Base-by-base conservation (phyloP, 2,329 filamentous ascomycete species). In the Mycogone perniciosa region DNA sequence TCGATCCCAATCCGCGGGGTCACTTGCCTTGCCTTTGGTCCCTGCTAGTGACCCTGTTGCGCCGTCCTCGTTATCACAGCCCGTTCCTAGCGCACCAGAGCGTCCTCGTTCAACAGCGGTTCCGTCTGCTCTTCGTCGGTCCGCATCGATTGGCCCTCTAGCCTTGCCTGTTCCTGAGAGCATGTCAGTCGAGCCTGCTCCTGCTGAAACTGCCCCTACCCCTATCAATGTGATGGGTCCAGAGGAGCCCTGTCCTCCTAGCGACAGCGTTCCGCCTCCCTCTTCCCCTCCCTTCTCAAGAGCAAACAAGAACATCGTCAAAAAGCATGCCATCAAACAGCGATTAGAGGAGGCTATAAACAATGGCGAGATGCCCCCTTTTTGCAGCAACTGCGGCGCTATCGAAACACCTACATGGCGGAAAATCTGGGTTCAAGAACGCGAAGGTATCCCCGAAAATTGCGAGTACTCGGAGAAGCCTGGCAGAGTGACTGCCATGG, bases 401-500 rank as follows among this genome's bases (percentile, higher is more conserved):
- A 95, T 99, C 51, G 88, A 97, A 61, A 99, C 93, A 0, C 89
- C 92, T 0, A 96, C 92, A 0, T 99, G 93, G 93, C 84, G 93
- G 54, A 93, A 92, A 62, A 89, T 93, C 9, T 96, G 86, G 77
- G 83, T 84, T n/a, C 89, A 89, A 61, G 77, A 88, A 6, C 77
- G 85, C 42, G 73, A 81, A 11, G 90, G 89, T 1, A 76, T 77
- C 31, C 89, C 89, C 0, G 76, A 80, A 3, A 39, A 51, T n/a
- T 81, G 85, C 43, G 82, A 89, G 52, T 82, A 85, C 48, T 88
- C 85, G 0, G 83, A 87, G 53, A 85, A 85, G 59, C 84, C 86
- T 43, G 85, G 86, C 1, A 78, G 79, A 45, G 81, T 91, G 43
- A 86, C 89, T 13, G 88, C 86, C 26, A 85, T 95, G 61, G 82